Evolutionary conservation across 2,329 filamentous ascomycete species (phyloP), one percentile per base, ranked within the genome.

Genomic region (Fusarium sp.): DNA sequence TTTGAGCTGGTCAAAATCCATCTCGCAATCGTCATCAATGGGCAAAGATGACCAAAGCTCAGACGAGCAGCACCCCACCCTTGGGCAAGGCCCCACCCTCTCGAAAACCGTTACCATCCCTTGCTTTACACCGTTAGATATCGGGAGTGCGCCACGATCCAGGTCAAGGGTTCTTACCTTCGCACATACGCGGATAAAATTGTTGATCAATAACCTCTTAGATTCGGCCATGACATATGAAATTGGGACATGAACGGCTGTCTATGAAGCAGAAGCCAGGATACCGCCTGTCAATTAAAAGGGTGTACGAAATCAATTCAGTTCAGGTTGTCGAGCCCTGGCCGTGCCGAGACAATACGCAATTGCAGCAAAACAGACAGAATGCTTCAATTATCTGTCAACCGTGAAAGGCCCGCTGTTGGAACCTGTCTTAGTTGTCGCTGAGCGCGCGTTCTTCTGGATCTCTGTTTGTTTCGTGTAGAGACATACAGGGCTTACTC

Each of bases 31-130:
- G 52, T 69, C 69, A 61, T 69, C 69, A 64, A 45, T 48, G 26
- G 40, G 59, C 38, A 59, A 52, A 65, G 57, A 50, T 69, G 64
- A 66, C 46, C 55, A 71, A 30, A 65, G 64, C 45, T 37, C 30
- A 67, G 60, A 18, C 37, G 55, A 61, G 35, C 32, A 40, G 52
- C 49, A 58, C 64, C 40, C 69, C 69, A 56, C 60, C 44, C 27
- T 53, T 27, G 32, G 27, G 33, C n/a, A 53, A 54, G n/a, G 46
- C 33, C 60, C 69, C 69, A 59, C 64, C 56, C 58, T 50, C 55
- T 60, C 40, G 35, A 72, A 71, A 71, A 71, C 69, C 60, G 69
- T 60, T 71, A 65, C 64, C 64, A 64, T 59, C 46, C 56, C 54
- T 64, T 30, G 37, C 23, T 38, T 12, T 48, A 27, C 50, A 35